phyloP scores from a whole-genome alignment of 495 filamentous ascomycete genomes.

The Articulospora tetracladia region DNA sequence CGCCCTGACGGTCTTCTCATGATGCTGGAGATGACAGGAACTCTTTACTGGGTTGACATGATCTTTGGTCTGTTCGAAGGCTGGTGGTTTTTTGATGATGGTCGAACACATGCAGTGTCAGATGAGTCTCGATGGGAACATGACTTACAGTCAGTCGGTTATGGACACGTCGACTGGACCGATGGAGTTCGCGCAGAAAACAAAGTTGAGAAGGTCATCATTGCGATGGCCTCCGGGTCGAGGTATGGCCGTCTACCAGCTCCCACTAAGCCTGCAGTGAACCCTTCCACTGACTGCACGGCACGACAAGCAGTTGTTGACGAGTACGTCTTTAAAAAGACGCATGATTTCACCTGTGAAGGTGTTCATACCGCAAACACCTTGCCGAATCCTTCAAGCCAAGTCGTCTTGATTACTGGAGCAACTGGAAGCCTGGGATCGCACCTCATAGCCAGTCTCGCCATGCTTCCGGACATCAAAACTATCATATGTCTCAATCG shows the following conservation, averaged over 20 bases:
- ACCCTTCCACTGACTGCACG: constrained; percentile 22
- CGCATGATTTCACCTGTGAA: constrained; percentile 20
- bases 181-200: constrained; percentile 39
- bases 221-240: constrained; percentile 39
- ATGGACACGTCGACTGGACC: constrained; percentile 44
- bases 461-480: constrained; percentile 29
- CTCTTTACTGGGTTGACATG: constrained; percentile 33
- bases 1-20: constrained; percentile 8
- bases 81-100: constrained; percentile 51
- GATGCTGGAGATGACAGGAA: constrained; percentile 25
- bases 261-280: constrained; percentile 20
- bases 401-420: constrained; percentile 46
- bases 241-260: constrained; percentile 26
- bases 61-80: constrained; percentile 40
- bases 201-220: constrained; percentile 38
- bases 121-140: constrained; percentile 33
- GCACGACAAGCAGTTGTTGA: constrained; percentile 30
- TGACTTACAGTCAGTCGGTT: constrained; percentile 38
- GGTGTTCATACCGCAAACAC: not conserved
- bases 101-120: constrained; percentile 40
- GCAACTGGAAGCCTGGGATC: constrained; percentile 48
- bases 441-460: constrained; percentile 40
- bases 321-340: constrained; percentile 27
- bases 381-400: not conserved
- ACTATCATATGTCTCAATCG: constrained; percentile 48